Evolutionary conservation across 805 yeast genomes (phyloP).

Genomic region (Myxozyma monticola): DNA sequence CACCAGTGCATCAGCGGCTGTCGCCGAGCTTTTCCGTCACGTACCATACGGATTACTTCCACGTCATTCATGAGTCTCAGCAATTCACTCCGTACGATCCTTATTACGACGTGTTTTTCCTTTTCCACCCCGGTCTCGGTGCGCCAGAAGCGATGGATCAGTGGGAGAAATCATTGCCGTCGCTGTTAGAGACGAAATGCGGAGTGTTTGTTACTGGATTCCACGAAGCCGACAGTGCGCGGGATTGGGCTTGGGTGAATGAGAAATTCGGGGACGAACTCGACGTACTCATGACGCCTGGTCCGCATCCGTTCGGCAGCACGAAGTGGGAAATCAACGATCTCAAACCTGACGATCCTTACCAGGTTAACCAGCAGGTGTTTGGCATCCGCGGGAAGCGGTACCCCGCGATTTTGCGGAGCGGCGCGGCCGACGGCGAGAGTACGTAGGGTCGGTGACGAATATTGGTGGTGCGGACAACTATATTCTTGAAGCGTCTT

Average conservation of each 20-base stretch:
- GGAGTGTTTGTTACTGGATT: conserved; percentile 88
- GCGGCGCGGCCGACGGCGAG: conserved; percentile 9
- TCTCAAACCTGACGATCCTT: conserved; percentile 86
- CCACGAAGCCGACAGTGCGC: conserved; percentile 66
- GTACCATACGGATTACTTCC: conserved; percentile 89
- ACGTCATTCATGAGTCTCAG: conserved; percentile 83
- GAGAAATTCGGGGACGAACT: conserved; percentile 69
- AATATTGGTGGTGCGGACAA: no score
- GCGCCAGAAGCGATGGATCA: conserved; percentile 74
- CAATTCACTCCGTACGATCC: conserved; percentile 99
- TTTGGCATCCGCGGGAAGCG: conserved; percentile 96
- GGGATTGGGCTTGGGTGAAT: conserved; percentile 72
- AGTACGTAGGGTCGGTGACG: conserved; percentile 4
- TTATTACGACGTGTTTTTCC: conserved; percentile 85
- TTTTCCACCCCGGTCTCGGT: conserved; percentile 93
- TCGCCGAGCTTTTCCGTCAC: conserved; percentile 59
- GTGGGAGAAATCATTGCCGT: conserved; percentile 85
- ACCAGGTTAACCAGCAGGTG: conserved; percentile 84
- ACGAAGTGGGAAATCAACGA: conserved; percentile 96
- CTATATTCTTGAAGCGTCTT: not conserved
- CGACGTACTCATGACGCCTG: conserved; percentile 76
- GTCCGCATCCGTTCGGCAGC: conserved; percentile 72
- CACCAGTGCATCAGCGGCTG: conserved; percentile 66
- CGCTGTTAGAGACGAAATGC: conserved; percentile 88
- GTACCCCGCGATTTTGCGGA: conserved; percentile 70